Evolutionary conservation across 306 rosid species (phyloP).

Genomic region (Castanea crenata): DNA sequence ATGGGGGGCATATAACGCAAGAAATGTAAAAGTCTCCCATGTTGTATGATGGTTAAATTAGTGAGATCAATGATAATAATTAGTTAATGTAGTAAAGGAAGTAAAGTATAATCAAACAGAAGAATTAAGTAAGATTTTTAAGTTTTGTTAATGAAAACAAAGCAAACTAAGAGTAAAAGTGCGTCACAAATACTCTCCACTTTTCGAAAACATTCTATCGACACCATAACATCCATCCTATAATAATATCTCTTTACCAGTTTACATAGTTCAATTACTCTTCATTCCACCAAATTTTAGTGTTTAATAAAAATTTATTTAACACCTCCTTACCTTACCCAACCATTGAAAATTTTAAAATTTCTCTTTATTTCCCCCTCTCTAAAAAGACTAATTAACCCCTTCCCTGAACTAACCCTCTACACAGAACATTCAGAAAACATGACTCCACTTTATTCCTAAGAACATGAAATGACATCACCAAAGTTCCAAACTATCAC

Average conservation of each 20-base stretch:
- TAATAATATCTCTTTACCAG: not conserved
- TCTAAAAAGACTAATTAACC: not conserved
- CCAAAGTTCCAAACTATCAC: not conserved
- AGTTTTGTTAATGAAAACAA: not conserved
- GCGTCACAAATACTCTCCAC: not conserved
- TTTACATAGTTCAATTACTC: not conserved
- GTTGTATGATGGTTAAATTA: conserved; percentile 35
- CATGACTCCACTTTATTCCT: not conserved
- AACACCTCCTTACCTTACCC: not conserved
- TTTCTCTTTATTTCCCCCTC: not conserved
- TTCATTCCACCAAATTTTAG: not conserved
- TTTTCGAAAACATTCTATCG: not conserved
- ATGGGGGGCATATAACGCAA: not conserved
- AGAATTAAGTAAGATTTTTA: not conserved
- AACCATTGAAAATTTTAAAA: not conserved
- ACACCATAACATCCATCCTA: not conserved
- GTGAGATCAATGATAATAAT: not conserved
- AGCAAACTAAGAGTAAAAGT: not conserved
- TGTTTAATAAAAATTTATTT: not conserved
- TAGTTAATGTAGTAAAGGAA: not conserved
- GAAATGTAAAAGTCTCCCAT: conserved; percentile 64
- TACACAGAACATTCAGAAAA: not conserved
- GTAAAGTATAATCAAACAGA: not conserved
- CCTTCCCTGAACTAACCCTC: not conserved
- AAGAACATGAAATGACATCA: not conserved